Base-by-base conservation (phyloP, 208 protist species). In the Pavlovales sp. region DNA sequence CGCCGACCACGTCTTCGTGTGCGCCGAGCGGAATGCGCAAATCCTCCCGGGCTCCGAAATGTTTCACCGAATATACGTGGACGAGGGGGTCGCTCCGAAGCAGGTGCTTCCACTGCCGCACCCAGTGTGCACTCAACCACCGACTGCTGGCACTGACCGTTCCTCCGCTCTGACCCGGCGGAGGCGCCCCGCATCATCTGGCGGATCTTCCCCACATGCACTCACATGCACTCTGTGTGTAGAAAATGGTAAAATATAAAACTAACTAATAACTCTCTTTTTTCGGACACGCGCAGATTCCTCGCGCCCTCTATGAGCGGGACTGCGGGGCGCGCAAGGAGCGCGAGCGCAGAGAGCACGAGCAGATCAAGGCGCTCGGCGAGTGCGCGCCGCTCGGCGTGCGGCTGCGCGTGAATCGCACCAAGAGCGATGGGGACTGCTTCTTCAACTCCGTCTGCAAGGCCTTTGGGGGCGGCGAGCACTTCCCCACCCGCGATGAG, bases 351-450 rank as follows among this genome's bases (percentile, higher is more conserved):
- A n/a, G 7, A 7, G 5, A 8, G 11, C 7, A 5, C 40, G 78
- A 47, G 32, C 10, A n/a, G 7, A 8, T 8, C 20, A 42, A 47
- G 39, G 32, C 8, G 20, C 57, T 66, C 36, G 78, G 78, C 42
- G 78, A 82, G 40, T 41, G 32, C 20, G 78, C 78, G 20, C 78
- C 78, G 39, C 78, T 82, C 30, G 78, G 78, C 26, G 39, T 47
- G 32, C 37, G 40, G 78, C 38, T 82, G 36, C 37, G 5, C 78
- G 36, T n/a, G 2, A 32, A 57, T 14, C 20, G 38, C 32, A 57
- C 78, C 40, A 57, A 82, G 8, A 2, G 78, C 26, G 40, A 82
- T 32, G 78, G 78, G 18, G 78, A 82, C 78, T 82, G 78, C 78
- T 82, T 82, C 78, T 82, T 82, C 40, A 28, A 2, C 40, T 37